Base-by-base conservation (phyloP, 257 asterid genomes). In the Solanum pinnatisectum region DNA sequence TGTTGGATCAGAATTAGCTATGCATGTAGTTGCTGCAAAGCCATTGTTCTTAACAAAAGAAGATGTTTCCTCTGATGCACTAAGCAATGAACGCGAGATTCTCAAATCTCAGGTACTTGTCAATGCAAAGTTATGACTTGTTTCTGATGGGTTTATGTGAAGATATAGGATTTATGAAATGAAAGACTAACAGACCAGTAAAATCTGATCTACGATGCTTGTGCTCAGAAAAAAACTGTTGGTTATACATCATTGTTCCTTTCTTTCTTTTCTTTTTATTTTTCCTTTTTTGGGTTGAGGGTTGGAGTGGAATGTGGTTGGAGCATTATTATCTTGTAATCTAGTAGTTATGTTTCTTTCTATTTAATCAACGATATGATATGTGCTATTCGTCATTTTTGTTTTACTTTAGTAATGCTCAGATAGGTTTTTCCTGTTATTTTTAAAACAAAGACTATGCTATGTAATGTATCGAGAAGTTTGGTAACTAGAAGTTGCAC, bases 1-100 rank as follows among this genome's bases (percentile, higher is more conserved):
- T 33, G 94, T 97, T 91, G 99, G 99, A 73, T 95, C 99, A 84
- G 96, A 96, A 94, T 49, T 97, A 87, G 99, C 99, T 86, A 97
- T 97, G 99, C 99, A 97, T 83, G 89, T 97, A 30, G 99, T 97
- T 87, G 99, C 99, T 90, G 94, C 98, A 44, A 97, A 95, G 88
- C 99, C 99, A 32, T 60, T 93, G 91, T 97, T 95, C 93, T 91
- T 97, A 72, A 91, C 94, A 2, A 97, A 90, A 91, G 99, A 96
- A 88, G 94, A 91, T 79, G 99, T 96, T 89, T 89, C 96, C 67
- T 81, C 96, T 70, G 99, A 95, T 87, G 95, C 96, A 16, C 90
- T 97, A 84, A 93, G 90, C 86, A 93, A 90, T 83, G 99, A 97
- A 89, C 95, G 94, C 63, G 99, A 97, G 79, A 92, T 97, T 92